Conservation (phyloP, 768 basidiomycete species). For the Tubosaeta brunneosetosa region DNA sequence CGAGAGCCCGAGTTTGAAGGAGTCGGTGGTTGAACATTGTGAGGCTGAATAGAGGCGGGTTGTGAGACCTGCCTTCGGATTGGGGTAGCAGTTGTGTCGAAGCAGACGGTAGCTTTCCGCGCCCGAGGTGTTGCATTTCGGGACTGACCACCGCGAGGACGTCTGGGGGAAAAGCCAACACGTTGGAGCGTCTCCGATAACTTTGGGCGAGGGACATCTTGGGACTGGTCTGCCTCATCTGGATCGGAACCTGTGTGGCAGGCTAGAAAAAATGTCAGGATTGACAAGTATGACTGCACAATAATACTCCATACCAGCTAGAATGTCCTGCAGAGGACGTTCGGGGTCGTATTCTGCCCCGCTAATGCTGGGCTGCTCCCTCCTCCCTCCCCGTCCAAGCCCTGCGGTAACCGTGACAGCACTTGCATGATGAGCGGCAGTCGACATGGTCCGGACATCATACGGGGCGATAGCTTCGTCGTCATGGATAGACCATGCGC, state of each 20-base stretch:
- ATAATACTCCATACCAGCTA: conserved; percentile 44
- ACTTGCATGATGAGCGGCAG: conserved; percentile 86
- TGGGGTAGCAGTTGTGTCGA: conserved; percentile 26
- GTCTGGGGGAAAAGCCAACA: conserved; percentile 68
- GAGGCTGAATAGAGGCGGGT: not conserved
- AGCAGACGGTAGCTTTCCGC: conserved; percentile 26
- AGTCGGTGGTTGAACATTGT: not conserved
- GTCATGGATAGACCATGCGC: conserved; percentile 59
- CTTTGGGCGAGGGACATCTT: conserved; percentile 49
- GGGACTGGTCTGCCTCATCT: conserved; percentile 44
- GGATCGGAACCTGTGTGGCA: conserved; percentile 45
- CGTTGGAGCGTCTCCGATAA: conserved; percentile 68
- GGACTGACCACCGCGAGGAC: conserved; percentile 51
- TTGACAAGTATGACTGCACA: not conserved
- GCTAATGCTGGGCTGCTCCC: conserved; percentile 60
- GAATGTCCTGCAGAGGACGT: conserved; percentile 67
- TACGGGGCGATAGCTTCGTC: conserved; percentile 68
- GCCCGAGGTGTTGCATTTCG: conserved; percentile 32
- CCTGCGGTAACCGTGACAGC: conserved; percentile 84
- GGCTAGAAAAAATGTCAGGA: conserved; percentile 26
- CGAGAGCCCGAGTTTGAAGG: not conserved
- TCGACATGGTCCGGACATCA: conserved; percentile 69
- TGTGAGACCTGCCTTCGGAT: not conserved
- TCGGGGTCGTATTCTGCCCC: conserved; percentile 87
- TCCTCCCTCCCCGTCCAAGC: conserved; percentile 45